These are phyloP conservation scores for Heimioporus retisporus DNA, from an alignment of 1,284 basidiomycete genomes.

Conservation along the genomic window DNA sequence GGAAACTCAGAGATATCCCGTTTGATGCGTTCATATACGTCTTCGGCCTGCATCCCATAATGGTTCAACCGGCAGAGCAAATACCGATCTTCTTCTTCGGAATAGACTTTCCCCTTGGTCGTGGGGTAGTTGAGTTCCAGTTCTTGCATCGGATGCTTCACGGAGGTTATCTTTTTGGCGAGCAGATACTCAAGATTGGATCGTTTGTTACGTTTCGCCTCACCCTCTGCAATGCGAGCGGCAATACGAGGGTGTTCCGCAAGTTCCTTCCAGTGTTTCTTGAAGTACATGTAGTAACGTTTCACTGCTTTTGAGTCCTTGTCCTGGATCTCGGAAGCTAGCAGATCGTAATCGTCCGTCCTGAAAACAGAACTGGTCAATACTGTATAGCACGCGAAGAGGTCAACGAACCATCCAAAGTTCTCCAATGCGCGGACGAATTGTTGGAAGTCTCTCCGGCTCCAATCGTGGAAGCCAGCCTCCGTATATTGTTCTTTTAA, in stretches of 20 bases:
- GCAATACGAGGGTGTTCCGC: constrained; percentile 87
- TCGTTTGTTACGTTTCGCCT: constrained; percentile 89
- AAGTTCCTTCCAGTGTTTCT: constrained; percentile 87
- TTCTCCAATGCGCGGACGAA: constrained; percentile 90
- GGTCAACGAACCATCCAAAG: constrained; percentile 80
- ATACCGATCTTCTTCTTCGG: constrained; percentile 98
- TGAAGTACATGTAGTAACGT: constrained; percentile 89
- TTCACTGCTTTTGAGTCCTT: constrained; percentile 89
- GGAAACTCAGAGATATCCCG: constrained; percentile 96
- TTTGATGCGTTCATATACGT: constrained; percentile 97
- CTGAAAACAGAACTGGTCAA: constrained; percentile 53
- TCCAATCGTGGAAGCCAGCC: constrained; percentile 93
- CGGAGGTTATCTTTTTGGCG: constrained; percentile 83
- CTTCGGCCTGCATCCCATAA: constrained; percentile 93
- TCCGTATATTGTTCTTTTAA: constrained; percentile 85
- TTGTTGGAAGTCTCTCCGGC: constrained; percentile 93
- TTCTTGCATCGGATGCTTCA: constrained; percentile 94
- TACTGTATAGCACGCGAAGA: background rate
- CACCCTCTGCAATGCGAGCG: constrained; percentile 84
- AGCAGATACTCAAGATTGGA: constrained; percentile 86
- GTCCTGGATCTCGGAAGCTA: constrained; percentile 89
- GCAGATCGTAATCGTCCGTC: constrained; percentile 79
- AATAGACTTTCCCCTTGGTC: constrained; percentile 96
- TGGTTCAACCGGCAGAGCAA: constrained; percentile 92
- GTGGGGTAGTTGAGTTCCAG: constrained; percentile 95